Percentiles rank a stretch among this genome's conserved stretches.
Conservation (phyloP, 148 eudicot genomes). For the Rhododendron vialii region DNA sequence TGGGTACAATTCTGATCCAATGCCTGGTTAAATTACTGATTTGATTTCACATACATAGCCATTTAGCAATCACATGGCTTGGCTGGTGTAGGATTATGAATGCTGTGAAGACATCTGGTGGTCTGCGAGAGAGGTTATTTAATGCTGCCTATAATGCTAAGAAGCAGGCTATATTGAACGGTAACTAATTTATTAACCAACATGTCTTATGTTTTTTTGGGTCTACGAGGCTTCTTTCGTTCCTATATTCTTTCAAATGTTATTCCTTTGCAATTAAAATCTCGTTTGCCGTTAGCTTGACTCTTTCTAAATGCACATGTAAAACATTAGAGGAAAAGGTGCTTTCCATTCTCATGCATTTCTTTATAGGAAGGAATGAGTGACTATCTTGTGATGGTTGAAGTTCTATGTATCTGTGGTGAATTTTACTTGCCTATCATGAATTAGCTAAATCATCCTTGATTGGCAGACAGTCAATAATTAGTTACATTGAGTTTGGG, state of each 20-base stretch:
- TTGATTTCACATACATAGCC: background rate
- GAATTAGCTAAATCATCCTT: background rate
- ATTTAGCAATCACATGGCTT: conserved; percentile 1
- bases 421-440: background rate
- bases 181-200: conserved; percentile 25
- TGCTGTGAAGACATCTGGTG: conserved; percentile 83
- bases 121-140: conserved; percentile 61
- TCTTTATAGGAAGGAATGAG: background rate
- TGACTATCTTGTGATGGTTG: background rate
- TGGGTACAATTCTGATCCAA: conserved; percentile 43
- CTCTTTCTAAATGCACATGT: background rate
- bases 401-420: background rate
- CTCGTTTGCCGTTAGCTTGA: background rate
- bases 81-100: conserved; percentile 45
- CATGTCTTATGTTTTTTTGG: background rate
- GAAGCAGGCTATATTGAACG: conserved; percentile 71
- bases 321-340: background rate
- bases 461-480: background rate
- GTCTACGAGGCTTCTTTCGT: background rate
- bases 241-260: background rate
- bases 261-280: background rate
- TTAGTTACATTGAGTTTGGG: background rate
- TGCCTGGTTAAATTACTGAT: background rate
- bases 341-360: conserved; percentile 3
- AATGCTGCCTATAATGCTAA: conserved; percentile 75